A percentile compares a stretch with the other conserved stretches of the same genome.
phyloP scores from a whole-genome alignment of 1,139 yeast species.

The Magnusiomyces magnusii region DNA sequence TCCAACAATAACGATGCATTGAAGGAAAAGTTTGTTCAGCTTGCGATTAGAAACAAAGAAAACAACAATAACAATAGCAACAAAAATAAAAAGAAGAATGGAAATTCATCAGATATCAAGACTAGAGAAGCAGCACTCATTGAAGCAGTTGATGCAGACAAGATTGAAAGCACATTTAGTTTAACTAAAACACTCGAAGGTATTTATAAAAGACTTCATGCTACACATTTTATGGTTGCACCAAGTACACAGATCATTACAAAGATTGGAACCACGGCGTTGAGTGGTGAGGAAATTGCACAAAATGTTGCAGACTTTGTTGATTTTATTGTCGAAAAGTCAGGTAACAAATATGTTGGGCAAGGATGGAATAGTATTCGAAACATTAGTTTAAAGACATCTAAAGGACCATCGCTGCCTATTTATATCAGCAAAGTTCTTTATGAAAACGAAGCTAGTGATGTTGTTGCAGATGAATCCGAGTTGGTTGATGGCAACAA shows the following conservation, averaged over 20 bases:
- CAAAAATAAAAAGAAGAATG: background rate
- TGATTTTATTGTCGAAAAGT: conserved; percentile 36
- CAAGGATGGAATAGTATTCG: conserved; percentile 43
- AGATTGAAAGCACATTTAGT: background rate
- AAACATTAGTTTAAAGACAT: conserved; percentile 60
- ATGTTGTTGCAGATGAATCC: conserved; percentile 30
- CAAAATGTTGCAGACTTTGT: conserved; percentile 54
- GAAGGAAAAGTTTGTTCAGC: conserved; percentile 1
- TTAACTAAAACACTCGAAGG: conserved; percentile 41
- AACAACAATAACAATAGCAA: background rate
- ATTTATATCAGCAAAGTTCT: conserved; percentile 61
- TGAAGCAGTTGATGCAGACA: background rate
- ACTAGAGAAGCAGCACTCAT: background rate
- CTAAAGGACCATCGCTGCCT: conserved; percentile 75
- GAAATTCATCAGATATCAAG: background rate
- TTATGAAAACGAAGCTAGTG: conserved; percentile 38
- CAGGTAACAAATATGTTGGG: conserved; percentile 23
- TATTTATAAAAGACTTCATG: conserved; percentile 48
- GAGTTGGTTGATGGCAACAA: conserved; percentile 26
- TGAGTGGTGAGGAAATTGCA: conserved; percentile 36
- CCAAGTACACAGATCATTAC: conserved; percentile 64
- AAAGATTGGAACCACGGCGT: conserved; percentile 52
- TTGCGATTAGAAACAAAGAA: conserved; percentile 5
- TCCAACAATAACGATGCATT: background rate
- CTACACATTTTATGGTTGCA: conserved; percentile 62